Evolutionary conservation across 768 basidiomycete genomes (phyloP).

Genomic region (Termitomyces titanicus): DNA sequence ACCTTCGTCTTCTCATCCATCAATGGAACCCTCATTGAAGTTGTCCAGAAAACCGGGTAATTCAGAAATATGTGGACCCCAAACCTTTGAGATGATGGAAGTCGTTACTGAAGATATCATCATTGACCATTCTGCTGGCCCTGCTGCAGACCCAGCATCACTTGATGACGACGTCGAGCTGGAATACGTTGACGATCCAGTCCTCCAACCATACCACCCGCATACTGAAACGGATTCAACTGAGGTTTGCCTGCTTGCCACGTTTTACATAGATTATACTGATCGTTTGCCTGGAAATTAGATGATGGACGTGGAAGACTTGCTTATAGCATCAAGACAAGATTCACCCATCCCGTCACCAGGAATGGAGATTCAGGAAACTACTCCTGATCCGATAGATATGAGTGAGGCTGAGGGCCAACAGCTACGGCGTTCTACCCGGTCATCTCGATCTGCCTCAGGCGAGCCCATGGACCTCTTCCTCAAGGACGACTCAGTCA

Average conservation of each 20-base stretch:
- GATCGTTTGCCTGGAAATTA: background rate
- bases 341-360: background rate
- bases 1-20: background rate
- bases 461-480: constrained; percentile 6
- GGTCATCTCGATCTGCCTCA: constrained; percentile 13
- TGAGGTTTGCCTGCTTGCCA: constrained; percentile 4
- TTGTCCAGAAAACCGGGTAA: background rate
- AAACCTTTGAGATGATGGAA: background rate
- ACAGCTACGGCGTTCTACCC: constrained; percentile 9
- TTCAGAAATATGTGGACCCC: too few species aligned
- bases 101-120: background rate
- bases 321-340: background rate
- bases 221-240: background rate
- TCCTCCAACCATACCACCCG: background rate
- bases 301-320: constrained; percentile 15
- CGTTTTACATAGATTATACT: background rate
- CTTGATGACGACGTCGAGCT: constrained; percentile 6
- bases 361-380: background rate
- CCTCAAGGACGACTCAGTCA: background rate
- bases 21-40: background rate
- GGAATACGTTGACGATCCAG: constrained; percentile 10
- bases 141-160: background rate
- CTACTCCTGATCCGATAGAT: constrained; percentile 2
- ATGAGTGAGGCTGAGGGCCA: background rate
- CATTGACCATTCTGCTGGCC: background rate